These are phyloP conservation scores for Dioscorea dumetorum DNA, from an alignment of 106 monocot species.

Conservation along the genomic window DNA sequence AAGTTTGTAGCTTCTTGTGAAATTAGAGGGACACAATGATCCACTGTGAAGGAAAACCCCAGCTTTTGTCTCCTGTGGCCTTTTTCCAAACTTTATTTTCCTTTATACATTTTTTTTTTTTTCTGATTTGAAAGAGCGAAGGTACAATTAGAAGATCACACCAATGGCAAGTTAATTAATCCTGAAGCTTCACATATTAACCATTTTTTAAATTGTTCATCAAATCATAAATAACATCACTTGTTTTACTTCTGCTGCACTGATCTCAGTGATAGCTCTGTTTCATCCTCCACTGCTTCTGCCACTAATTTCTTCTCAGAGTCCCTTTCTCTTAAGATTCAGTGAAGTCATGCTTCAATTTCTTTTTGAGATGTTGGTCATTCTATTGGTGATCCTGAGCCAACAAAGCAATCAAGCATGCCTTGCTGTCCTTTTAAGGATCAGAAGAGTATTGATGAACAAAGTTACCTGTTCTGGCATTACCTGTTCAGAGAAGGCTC, in stretches of 20 bases:
- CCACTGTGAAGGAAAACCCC: too few relatives aligned
- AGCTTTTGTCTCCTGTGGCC: too few relatives aligned
- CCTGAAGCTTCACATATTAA: background rate
- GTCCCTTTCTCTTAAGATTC: constrained; percentile 4
- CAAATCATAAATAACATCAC: background rate
- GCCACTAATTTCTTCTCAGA: background rate
- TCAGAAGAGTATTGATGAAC: background rate
- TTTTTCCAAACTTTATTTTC: too few relatives aligned
- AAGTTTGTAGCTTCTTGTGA: too few relatives aligned
- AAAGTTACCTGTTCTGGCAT: background rate
- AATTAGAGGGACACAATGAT: too few relatives aligned
- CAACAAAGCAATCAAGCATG: background rate
- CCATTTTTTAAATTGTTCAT: background rate
- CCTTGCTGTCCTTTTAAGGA: background rate
- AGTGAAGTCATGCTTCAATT: background rate
- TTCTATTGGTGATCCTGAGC: background rate
- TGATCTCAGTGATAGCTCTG: background rate
- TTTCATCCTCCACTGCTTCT: background rate
- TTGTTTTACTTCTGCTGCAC: background rate
- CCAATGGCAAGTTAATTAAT: background rate
- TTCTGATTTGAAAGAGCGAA: too few relatives aligned
- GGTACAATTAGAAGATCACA: too few relatives aligned
- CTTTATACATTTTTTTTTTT: too few relatives aligned
- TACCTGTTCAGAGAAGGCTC: background rate
- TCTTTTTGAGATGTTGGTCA: background rate